Conservation (phyloP, 2,329 filamentous ascomycete genomes). For the Fusarium veterinarium region DNA sequence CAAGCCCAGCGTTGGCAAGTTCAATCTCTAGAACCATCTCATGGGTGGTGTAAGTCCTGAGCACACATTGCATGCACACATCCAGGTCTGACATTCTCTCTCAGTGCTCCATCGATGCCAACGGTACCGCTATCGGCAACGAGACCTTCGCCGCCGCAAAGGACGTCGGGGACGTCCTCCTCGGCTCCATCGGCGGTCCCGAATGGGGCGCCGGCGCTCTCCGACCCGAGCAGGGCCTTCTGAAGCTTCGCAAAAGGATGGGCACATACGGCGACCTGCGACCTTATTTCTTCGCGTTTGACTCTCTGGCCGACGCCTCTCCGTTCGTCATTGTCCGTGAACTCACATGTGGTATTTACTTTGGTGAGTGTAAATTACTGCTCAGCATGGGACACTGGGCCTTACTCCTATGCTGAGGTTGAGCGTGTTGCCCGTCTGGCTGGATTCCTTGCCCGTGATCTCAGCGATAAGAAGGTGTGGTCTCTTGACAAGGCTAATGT, state of each 20-base stretch:
- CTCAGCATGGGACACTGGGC: constrained; percentile 83
- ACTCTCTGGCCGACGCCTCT: constrained; percentile 81
- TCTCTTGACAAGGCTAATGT: constrained; percentile 97
- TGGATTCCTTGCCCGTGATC: constrained; percentile 81
- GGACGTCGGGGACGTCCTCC: constrained; percentile 86
- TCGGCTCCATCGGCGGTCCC: constrained; percentile 95
- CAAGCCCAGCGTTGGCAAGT: constrained; percentile 76
- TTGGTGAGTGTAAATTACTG: constrained; percentile 85
- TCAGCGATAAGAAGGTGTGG: constrained; percentile 77
- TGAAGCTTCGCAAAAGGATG: constrained; percentile 92
- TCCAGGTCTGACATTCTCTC: not conserved
- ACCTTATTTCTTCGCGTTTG: constrained; percentile 94
- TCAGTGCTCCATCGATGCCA: constrained; percentile 85
- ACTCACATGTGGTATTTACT: constrained; percentile 93
- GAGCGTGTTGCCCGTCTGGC: constrained; percentile 87
- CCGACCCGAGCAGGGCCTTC: constrained; percentile 91
- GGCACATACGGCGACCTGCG: constrained; percentile 94
- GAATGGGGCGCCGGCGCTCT: constrained; percentile 93
- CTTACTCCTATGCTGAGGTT: constrained; percentile 85
- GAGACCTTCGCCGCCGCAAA: constrained; percentile 86
- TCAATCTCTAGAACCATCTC: constrained; percentile 90
- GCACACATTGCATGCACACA: constrained; percentile 2
- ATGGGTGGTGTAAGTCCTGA: constrained; percentile 82
- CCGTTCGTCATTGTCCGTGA: constrained; percentile 89
- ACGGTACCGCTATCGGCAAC: constrained; percentile 82